Evolutionary conservation across 2,329 filamentous ascomycete genomes (phyloP).

Genomic region (Cladosporium sphaerospermum): DNA sequence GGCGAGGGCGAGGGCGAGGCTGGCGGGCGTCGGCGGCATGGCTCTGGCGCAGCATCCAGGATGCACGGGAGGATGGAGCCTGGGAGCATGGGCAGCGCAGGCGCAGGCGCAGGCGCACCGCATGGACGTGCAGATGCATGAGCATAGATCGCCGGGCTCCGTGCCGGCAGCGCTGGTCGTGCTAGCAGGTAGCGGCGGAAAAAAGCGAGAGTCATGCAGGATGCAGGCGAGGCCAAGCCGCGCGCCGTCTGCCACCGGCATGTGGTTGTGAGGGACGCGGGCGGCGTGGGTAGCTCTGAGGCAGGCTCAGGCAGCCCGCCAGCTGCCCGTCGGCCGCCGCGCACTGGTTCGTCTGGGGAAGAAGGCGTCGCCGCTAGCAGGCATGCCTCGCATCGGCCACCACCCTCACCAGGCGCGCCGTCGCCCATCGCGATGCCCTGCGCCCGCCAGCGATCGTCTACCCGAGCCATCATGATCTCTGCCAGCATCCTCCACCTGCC

Average conservation of each 20-base stretch:
- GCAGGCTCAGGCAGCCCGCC: too few species aligned
- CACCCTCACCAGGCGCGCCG: neutral
- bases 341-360: constrained; percentile 10
- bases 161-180: too few species aligned
- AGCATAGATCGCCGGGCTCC: too few species aligned
- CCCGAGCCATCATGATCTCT: neutral
- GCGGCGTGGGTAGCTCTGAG: neutral
- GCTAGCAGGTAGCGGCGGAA: neutral
- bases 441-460: neutral
- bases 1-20: too few species aligned
- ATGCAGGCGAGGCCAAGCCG: neutral
- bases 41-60: too few species aligned
- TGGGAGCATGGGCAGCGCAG: too few species aligned
- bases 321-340: too few species aligned
- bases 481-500: constrained; percentile 1
- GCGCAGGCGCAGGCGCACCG: too few species aligned
- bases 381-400: constrained; percentile 2
- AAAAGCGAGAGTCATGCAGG: neutral
- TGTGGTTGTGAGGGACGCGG: neutral
- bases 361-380: constrained; percentile 5
- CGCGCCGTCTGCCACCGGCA: neutral
- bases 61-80: too few species aligned
- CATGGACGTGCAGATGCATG: too few species aligned
- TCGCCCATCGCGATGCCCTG: constrained; percentile 4
- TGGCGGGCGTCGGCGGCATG: too few species aligned